A percentile compares a stretch with the other conserved stretches of the same genome.
phyloP scores from a whole-genome alignment of 2,329 filamentous ascomycete genomes.

The Nemania sp. region DNA sequence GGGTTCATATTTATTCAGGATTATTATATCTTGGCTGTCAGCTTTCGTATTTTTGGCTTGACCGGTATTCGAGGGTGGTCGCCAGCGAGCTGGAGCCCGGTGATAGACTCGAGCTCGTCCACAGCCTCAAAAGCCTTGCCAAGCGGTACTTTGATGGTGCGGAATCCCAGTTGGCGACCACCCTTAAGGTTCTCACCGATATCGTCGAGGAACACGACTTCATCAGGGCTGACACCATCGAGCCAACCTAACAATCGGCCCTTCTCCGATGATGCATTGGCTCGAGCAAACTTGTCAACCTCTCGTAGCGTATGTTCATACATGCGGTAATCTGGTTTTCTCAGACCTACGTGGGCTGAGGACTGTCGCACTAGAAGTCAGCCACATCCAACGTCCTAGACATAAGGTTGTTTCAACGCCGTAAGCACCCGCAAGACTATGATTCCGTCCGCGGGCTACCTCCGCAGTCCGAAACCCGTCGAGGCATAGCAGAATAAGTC shows the following conservation, averaged over 20 bases:
- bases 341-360: constrained; percentile 80
- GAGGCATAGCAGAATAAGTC: neutral
- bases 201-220: constrained; percentile 88
- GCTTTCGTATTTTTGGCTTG: constrained; percentile 41
- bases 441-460: no score
- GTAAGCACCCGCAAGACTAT: no score
- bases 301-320: constrained; percentile 73
- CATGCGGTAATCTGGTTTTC: constrained; percentile 84
- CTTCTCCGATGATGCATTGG: constrained; percentile 48
- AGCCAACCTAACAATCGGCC: constrained; percentile 49
- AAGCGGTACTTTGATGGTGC: constrained; percentile 82
- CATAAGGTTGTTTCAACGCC: neutral
- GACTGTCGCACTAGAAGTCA: constrained; percentile 43
- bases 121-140: constrained; percentile 82
- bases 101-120: constrained; percentile 74
- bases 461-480: no score
- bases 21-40: constrained; percentile 50
- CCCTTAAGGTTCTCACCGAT: constrained; percentile 92
- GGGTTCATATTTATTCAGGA: neutral
- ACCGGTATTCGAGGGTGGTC: constrained; percentile 55
- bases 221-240: constrained; percentile 59
- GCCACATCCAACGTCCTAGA: neutral
- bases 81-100: constrained; percentile 66
- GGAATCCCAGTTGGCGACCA: constrained; percentile 72
- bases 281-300: constrained; percentile 64